phyloP scores from a whole-genome alignment of 2,329 filamentous ascomycete genomes.

The Lasiodiplodia hormozganensis region DNA sequence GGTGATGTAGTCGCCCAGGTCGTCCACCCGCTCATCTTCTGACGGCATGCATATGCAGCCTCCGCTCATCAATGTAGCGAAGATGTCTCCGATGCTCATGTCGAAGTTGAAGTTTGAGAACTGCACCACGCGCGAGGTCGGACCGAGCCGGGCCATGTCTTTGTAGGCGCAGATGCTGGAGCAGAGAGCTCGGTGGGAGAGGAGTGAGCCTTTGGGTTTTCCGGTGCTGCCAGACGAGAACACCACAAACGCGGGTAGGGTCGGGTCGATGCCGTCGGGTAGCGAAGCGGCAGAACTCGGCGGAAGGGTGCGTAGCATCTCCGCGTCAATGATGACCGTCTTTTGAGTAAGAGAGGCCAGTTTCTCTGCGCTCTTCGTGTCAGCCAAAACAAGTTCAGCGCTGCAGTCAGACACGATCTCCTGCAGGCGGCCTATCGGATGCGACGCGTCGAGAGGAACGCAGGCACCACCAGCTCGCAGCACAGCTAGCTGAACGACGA shows the following conservation, averaged over 20 bases:
- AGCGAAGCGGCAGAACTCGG: neutral
- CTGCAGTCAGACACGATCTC: conserved; percentile 2
- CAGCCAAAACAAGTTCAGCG: neutral
- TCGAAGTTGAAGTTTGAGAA: conserved; percentile 37
- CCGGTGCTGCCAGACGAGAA: conserved; percentile 36
- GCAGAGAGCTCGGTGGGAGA: neutral
- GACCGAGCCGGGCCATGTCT: no score
- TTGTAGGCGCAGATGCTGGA: no score
- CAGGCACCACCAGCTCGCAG: conserved; percentile 42
- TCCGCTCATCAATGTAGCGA: conserved; percentile 41
- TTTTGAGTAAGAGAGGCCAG: conserved; percentile 50
- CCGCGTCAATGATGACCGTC: conserved; percentile 49
- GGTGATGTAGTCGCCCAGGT: conserved; percentile 70
- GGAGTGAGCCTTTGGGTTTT: conserved; percentile 33
- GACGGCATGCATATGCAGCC: conserved; percentile 51
- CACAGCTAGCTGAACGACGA: conserved; percentile 46
- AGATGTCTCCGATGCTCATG: conserved; percentile 44
- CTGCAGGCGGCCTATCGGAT: neutral
- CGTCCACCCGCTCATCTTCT: conserved; percentile 50
- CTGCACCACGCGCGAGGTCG: conserved; percentile 47
- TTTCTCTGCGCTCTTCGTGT: conserved; percentile 52
- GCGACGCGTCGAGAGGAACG: conserved; percentile 6
- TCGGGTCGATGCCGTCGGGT: neutral
- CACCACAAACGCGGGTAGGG: conserved; percentile 35
- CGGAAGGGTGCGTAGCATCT: conserved; percentile 55